Percentiles rank a stretch among this genome's conserved stretches.
These are phyloP conservation scores for Debaryomyces prosopidis DNA, from an alignment of 805 yeast species.

Conservation along the genomic window DNA sequence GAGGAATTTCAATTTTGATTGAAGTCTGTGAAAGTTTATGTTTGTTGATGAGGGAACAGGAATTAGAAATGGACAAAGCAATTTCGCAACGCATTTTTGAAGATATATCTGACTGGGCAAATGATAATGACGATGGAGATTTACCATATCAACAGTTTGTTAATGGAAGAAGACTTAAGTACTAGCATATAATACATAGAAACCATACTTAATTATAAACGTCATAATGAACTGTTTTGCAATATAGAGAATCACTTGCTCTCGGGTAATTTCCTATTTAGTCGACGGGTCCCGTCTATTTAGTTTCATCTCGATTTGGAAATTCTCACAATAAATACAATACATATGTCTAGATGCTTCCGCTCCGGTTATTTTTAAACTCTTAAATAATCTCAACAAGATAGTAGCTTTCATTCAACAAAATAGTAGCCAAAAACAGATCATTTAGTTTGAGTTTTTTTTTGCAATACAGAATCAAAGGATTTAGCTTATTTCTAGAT, in stretches of 20 bases:
- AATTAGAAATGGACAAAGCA: conserved; percentile 54
- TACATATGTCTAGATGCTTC: too few relatives aligned
- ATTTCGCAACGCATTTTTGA: conserved; percentile 57
- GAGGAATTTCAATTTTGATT: conserved; percentile 55
- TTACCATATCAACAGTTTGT: conserved; percentile 10
- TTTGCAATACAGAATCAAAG: too few relatives aligned
- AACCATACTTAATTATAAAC: conserved; percentile 8
- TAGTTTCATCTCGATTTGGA: not conserved
- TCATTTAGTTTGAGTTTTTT: too few relatives aligned
- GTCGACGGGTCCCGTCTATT: not conserved
- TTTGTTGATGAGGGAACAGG: conserved; percentile 58
- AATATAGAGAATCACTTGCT: too few relatives aligned
- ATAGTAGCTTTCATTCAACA: too few relatives aligned
- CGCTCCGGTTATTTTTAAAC: too few relatives aligned
- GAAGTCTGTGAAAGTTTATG: conserved; percentile 79
- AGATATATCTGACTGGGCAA: conserved; percentile 68
- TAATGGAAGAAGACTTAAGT: conserved; percentile 5
- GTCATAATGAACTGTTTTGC: not conserved
- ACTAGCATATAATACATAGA: too few relatives aligned
- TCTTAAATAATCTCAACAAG: too few relatives aligned
- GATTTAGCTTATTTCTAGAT: too few relatives aligned
- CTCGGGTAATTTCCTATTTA: too few relatives aligned
- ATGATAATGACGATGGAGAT: conserved; percentile 47
- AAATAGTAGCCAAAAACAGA: too few relatives aligned
- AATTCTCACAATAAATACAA: too few relatives aligned